phyloP scores from a whole-genome alignment of 2,329 filamentous ascomycete species.

The Metarhizium robertsii region DNA sequence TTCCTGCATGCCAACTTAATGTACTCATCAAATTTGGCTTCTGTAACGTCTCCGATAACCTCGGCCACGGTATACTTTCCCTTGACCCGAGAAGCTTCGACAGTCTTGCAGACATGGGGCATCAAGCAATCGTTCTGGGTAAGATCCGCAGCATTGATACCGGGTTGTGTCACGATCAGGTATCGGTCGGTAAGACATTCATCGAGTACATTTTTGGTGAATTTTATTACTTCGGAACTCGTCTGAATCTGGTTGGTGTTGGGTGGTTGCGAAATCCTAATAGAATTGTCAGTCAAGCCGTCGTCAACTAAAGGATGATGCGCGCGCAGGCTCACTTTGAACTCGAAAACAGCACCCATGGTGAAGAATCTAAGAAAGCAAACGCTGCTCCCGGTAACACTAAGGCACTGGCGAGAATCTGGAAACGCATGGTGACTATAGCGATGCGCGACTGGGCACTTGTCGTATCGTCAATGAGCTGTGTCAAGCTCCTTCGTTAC shows the following conservation, averaged over 20 bases:
- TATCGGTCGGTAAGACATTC: conserved; percentile 68
- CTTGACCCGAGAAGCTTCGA: conserved; percentile 23
- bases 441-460: background rate
- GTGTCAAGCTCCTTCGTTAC: conserved; percentile 12
- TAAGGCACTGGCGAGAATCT: conserved; percentile 39
- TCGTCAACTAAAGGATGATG: conserved; percentile 3
- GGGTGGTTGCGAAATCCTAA: conserved; percentile 24
- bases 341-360: conserved; percentile 82
- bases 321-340: conserved; percentile 52
- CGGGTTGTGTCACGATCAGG: conserved; percentile 68
- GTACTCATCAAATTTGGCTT: conserved; percentile 30
- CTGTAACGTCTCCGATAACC: conserved; percentile 41
- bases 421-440: conserved; percentile 41
- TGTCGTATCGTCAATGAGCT: conserved; percentile 15
- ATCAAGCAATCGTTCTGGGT: conserved; percentile 37
- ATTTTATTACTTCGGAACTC: conserved; percentile 31
- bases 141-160: conserved; percentile 63
- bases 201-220: conserved; percentile 44
- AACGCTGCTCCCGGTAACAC: conserved; percentile 49
- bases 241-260: conserved; percentile 38
- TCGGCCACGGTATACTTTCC: conserved; percentile 44
- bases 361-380: conserved; percentile 79
- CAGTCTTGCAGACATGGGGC: conserved; percentile 40
- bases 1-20: conserved; percentile 37
- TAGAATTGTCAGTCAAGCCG: conserved; percentile 3